These are phyloP conservation scores for Spizellomyces punctatus DNA, from an alignment of 192 early-diverging fungal species.

Conservation along the genomic window DNA sequence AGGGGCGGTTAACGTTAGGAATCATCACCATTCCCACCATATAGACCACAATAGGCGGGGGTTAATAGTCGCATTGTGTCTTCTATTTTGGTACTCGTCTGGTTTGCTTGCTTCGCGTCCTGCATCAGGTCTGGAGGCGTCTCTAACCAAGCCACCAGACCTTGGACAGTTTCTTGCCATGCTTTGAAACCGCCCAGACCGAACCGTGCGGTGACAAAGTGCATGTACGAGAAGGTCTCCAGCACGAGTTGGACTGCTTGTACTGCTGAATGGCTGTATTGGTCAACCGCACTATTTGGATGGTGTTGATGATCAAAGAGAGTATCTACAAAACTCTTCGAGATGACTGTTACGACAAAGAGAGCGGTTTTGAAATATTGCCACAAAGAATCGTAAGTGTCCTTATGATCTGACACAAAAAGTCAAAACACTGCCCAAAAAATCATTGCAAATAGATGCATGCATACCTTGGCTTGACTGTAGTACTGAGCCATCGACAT, in stretches of 20 bases:
- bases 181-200: conserved; percentile 23
- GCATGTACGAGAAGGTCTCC: conserved; percentile 17
- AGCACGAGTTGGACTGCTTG: background rate
- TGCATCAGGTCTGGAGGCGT: no score
- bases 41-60: no score
- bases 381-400: conserved; percentile 7
- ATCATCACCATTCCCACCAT: no score
- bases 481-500: background rate
- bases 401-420: background rate
- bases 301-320: background rate
- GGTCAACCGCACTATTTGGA: background rate
- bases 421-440: background rate
- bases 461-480: background rate
- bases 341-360: conserved; percentile 13
- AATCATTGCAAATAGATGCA: conserved; percentile 1
- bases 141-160: conserved; percentile 16
- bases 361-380: conserved; percentile 21
- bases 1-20: no score
- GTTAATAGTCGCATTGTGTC: no score
- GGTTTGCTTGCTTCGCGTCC: no score
- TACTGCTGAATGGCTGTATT: background rate
- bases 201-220: conserved; percentile 30
- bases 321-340: conserved; percentile 1
- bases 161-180: conserved; percentile 21
- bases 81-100: no score